A percentile compares a stretch with the other conserved stretches of the same genome.
Conservation (phyloP, 306 rosid species). For the Sophora flavescens region DNA sequence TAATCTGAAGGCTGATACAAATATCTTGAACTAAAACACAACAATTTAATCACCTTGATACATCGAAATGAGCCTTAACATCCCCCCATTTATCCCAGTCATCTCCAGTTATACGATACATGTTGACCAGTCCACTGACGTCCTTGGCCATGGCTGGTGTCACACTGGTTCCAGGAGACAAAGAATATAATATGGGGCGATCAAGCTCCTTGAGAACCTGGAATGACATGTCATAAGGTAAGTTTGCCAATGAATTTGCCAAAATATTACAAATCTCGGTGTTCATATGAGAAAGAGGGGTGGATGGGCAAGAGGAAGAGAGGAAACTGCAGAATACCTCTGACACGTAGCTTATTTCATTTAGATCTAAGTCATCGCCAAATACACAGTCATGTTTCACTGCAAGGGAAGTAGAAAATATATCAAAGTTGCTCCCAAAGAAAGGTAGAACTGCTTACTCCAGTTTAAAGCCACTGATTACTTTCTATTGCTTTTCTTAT, state of each 20-base stretch:
- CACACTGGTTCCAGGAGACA: constrained; percentile 92
- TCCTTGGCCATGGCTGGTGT: constrained; percentile 84
- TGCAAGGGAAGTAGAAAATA: constrained; percentile 55
- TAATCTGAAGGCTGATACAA: constrained; percentile 35
- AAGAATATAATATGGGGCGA: constrained; percentile 78
- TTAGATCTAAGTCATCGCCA: constrained; percentile 90
- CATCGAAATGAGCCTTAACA: constrained; percentile 75
- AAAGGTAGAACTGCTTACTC: constrained; percentile 16
- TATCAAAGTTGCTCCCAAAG: constrained; percentile 32
- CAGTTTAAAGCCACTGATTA: constrained; percentile 22
- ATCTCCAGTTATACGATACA: constrained; percentile 94
- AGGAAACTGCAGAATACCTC: constrained; percentile 57
- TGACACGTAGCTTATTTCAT: constrained; percentile 80
- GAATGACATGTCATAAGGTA: constrained; percentile 33
- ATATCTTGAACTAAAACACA: constrained; percentile 26
- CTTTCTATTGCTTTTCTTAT: constrained; percentile 8
- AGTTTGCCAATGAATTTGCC: constrained; percentile 14
- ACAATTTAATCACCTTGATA: constrained; percentile 65
- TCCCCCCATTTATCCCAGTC: constrained; percentile 97
- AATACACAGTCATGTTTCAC: constrained; percentile 97
- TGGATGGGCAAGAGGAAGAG: neutral
- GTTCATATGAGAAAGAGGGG: constrained; percentile 1
- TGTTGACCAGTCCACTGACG: constrained; percentile 75
- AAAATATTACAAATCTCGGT: constrained; percentile 4
- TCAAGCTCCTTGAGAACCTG: constrained; percentile 80